Evolutionary conservation across 768 basidiomycete species (phyloP).

Genomic region (Suillus placidus): DNA sequence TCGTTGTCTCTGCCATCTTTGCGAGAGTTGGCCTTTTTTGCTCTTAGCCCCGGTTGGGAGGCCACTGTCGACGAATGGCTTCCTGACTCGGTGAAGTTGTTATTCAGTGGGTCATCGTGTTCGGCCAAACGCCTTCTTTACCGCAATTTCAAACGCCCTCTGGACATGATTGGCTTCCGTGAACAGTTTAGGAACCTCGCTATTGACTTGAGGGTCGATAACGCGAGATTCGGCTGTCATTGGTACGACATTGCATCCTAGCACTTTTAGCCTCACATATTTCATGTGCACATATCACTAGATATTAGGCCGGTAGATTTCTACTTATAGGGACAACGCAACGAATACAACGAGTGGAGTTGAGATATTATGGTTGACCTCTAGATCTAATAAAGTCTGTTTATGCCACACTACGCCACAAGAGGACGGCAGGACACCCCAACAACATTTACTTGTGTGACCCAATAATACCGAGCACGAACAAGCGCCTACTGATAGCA

Average conservation of each 20-base stretch:
- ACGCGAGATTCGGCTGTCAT: neutral
- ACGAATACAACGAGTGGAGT: constrained; percentile 7
- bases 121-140: constrained; percentile 4
- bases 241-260: neutral
- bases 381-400: constrained; percentile 6
- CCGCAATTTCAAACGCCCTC: neutral
- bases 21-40: constrained; percentile 18
- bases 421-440: neutral
- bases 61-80: constrained; percentile 15
- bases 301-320: constrained; percentile 1
- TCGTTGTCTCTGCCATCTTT: constrained; percentile 24
- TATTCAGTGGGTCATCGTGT: neutral
- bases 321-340: neutral
- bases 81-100: constrained; percentile 6
- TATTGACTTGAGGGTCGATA: neutral
- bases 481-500: constrained; percentile 51
- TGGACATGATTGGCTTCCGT: neutral
- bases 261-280: neutral
- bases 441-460: constrained; percentile 25
- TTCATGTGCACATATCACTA: neutral
- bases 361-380: constrained; percentile 3
- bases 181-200: neutral
- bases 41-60: neutral
- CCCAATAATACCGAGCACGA: constrained; percentile 46
- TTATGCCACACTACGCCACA: neutral